Conservation (phyloP, 2,329 filamentous ascomycete species). For the Colletotrichum sp. region DNA sequence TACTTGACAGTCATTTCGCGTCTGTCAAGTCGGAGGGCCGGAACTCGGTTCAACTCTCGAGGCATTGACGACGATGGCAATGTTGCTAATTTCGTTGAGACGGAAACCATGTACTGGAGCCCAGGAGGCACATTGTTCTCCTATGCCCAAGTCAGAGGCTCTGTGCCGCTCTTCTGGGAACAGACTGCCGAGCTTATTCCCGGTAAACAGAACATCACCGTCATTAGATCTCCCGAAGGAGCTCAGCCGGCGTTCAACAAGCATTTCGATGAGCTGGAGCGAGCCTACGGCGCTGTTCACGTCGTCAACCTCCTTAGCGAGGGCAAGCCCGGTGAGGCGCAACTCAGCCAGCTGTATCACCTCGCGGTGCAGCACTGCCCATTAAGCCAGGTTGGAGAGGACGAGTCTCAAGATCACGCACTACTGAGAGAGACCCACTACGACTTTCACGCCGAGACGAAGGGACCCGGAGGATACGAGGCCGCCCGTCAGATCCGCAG, state of each 20-base stretch:
- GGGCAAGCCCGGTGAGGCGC: constrained; percentile 83
- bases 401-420: constrained; percentile 69
- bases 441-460: constrained; percentile 95
- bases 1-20: constrained; percentile 89
- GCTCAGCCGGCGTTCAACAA: constrained; percentile 95
- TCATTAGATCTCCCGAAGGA: constrained; percentile 87
- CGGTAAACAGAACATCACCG: constrained; percentile 90
- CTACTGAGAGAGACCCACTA: constrained; percentile 85
- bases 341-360: constrained; percentile 81
- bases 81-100: constrained; percentile 98
- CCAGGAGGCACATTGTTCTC: constrained; percentile 83
- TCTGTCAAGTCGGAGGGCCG: constrained; percentile 87
- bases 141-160: constrained; percentile 90
- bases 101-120: constrained; percentile 90
- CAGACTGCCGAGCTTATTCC: constrained; percentile 87
- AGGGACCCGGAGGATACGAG: constrained; percentile 85
- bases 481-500: constrained; percentile 84
- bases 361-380: constrained; percentile 78
- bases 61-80: constrained; percentile 98
- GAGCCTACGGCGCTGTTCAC: constrained; percentile 88
- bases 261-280: constrained; percentile 87
- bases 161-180: constrained; percentile 97
- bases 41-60: constrained; percentile 94
- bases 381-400: constrained; percentile 64
- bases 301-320: constrained; percentile 94